A percentile compares a stretch with the other conserved stretches of the same genome.
These are phyloP conservation scores for Beauveria rudraprayagi DNA, from an alignment of 2,329 filamentous ascomycete species.

Conservation along the genomic window DNA sequence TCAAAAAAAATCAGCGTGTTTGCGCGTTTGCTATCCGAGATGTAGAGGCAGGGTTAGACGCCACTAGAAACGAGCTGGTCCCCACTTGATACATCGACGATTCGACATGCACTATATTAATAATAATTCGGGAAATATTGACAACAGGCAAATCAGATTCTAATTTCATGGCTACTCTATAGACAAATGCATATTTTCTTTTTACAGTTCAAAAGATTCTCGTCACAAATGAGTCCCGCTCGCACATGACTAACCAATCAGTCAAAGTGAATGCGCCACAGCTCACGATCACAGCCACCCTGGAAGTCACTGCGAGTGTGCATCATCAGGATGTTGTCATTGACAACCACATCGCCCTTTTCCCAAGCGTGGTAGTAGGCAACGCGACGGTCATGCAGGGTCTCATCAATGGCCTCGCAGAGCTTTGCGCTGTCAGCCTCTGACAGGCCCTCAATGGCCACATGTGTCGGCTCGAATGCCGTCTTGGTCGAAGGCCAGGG, in stretches of 20 bases:
- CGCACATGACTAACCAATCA: conserved; percentile 16
- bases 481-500: conserved; percentile 46
- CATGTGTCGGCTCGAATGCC: conserved; percentile 37
- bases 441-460: conserved; percentile 32
- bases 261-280: conserved; percentile 45
- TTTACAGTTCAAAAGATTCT: background rate
- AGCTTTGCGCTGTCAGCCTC: conserved; percentile 25
- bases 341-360: conserved; percentile 45
- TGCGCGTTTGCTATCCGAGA: background rate
- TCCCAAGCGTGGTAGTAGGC: conserved; percentile 45
- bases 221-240: background rate
- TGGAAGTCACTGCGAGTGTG: conserved; percentile 41
- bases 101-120: background rate
- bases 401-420: conserved; percentile 31
- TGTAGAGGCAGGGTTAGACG: background rate
- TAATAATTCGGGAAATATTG: too few species aligned
- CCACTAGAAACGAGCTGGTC: too few species aligned
- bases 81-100: too few species aligned
- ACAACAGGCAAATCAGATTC: background rate
- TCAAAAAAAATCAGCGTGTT: background rate
- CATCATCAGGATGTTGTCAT: conserved; percentile 42
- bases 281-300: conserved; percentile 34
- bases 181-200: background rate
- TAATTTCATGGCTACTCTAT: background rate
- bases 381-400: conserved; percentile 42